These are phyloP conservation scores for Decorospora gaudefroyi DNA, from an alignment of 2,329 filamentous ascomycete genomes.

Conservation along the genomic window DNA sequence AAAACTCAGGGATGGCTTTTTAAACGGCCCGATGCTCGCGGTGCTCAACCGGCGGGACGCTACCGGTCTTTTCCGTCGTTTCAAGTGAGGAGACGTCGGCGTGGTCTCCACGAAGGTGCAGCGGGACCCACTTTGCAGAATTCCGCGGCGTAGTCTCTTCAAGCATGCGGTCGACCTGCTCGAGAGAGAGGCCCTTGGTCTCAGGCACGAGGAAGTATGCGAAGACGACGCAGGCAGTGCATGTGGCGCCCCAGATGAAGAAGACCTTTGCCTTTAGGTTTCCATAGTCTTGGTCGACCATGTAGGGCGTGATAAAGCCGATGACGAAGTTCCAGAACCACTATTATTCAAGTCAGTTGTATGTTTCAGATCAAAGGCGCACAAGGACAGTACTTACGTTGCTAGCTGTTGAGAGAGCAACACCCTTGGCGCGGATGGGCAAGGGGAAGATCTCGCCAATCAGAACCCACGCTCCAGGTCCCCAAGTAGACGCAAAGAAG, in stretches of 20 bases:
- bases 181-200: slow-evolving; percentile 74
- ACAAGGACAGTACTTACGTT: slow-evolving; percentile 55
- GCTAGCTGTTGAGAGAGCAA: slow-evolving; percentile 81
- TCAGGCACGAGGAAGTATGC: slow-evolving; percentile 78
- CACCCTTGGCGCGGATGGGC: slow-evolving; percentile 84
- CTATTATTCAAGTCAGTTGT: neutral
- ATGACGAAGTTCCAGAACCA: slow-evolving; percentile 76
- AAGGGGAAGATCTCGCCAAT: slow-evolving; percentile 92
- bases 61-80: slow-evolving; percentile 1
- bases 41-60: neutral
- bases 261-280: slow-evolving; percentile 63
- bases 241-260: slow-evolving; percentile 60
- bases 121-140: slow-evolving; percentile 73
- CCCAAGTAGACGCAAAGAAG: slow-evolving; percentile 90
- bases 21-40: neutral
- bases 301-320: slow-evolving; percentile 66
- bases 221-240: slow-evolving; percentile 62
- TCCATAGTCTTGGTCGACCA: slow-evolving; percentile 67
- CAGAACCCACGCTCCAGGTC: slow-evolving; percentile 71
- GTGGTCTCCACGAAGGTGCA: slow-evolving; percentile 24
- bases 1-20: neutral
- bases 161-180: slow-evolving; percentile 83
- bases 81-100: slow-evolving; percentile 3
- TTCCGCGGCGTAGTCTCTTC: slow-evolving; percentile 78
- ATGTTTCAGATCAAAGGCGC: neutral